Evolutionary conservation across 805 yeast species (phyloP).

Genomic region (Teunomyces atbi): DNA sequence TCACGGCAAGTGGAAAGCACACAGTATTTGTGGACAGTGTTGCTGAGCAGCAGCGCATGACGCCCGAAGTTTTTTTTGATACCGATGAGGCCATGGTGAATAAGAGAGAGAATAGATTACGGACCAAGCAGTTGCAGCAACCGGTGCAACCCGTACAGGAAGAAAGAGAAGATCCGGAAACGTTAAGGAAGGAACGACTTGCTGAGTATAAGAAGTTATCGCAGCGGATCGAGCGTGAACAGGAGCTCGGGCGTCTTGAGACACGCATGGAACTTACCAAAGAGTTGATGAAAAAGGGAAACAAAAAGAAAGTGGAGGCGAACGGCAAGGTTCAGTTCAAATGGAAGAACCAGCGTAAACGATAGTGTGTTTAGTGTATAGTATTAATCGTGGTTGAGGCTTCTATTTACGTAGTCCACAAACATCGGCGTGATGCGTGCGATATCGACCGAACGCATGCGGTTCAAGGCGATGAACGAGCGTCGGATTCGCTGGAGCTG

Average conservation of each 20-base stretch:
- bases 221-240: conserved; percentile 65
- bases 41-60: conserved; percentile 54
- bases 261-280: conserved; percentile 72
- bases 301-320: conserved; percentile 68
- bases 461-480: conserved; percentile 76
- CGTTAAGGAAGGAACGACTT: conserved; percentile 52
- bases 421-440: conserved; percentile 70
- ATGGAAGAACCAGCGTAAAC: conserved; percentile 81
- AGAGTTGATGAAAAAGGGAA: conserved; percentile 88
- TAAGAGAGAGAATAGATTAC: conserved; percentile 71
- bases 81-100: conserved; percentile 65
- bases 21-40: conserved; percentile 78
- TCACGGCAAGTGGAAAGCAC: conserved; percentile 68
- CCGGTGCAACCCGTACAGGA: conserved; percentile 28
- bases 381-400: conserved; percentile 41
- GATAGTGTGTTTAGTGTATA: conserved; percentile 18
- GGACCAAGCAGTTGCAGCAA: conserved; percentile 53
- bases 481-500: conserved; percentile 82
- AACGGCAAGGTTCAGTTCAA: conserved; percentile 72
- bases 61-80: conserved; percentile 63
- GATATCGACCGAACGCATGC: conserved; percentile 70
- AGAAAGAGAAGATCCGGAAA: conserved; percentile 29
- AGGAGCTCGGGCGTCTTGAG: conserved; percentile 66
- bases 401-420: conserved; percentile 71
- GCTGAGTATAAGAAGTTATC: conserved; percentile 60